Percentiles rank a stretch among this genome's conserved stretches.
Conservation (phyloP, 768 basidiomycete genomes). For the Dentipellis fragilis region DNA sequence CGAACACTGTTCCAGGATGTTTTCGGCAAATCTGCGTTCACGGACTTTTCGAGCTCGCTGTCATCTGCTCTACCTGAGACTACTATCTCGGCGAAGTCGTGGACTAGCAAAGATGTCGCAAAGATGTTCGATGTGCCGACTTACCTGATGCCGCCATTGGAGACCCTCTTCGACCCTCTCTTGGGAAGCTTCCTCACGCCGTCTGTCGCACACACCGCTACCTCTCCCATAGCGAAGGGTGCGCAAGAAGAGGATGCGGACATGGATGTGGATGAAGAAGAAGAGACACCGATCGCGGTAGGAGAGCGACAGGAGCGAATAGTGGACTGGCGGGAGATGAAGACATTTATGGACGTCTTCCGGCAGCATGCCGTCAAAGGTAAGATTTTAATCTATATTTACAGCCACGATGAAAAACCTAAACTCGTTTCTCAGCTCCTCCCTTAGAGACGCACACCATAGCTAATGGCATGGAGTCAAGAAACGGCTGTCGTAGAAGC, state of each 20-base stretch:
- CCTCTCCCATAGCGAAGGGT: slow-evolving; percentile 13
- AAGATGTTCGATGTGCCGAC: slow-evolving; percentile 58
- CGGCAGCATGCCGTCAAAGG: slow-evolving; percentile 36
- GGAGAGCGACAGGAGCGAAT: slow-evolving; percentile 22
- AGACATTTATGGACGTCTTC: slow-evolving; percentile 55
- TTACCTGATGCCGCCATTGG: slow-evolving; percentile 68
- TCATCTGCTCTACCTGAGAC: slow-evolving; percentile 11
- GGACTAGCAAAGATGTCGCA: slow-evolving; percentile 32
- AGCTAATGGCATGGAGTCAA: not conserved
- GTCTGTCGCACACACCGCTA: slow-evolving; percentile 14
- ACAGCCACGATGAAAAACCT: no score
- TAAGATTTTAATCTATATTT: slow-evolving; percentile 7
- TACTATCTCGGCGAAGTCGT: slow-evolving; percentile 19
- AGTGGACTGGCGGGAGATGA: slow-evolving; percentile 48
- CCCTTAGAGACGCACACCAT: no score
- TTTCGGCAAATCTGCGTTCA: slow-evolving; percentile 73
- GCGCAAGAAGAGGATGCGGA: slow-evolving; percentile 23
- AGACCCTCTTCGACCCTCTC: slow-evolving; percentile 58
- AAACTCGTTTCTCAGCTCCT: no score
- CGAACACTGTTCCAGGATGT: slow-evolving; percentile 82
- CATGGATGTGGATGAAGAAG: slow-evolving; percentile 16
- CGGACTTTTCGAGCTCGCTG: slow-evolving; percentile 14
- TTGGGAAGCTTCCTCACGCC: slow-evolving; percentile 36
- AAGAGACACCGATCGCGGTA: slow-evolving; percentile 7
- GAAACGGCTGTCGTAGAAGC: slow-evolving; percentile 1